These are phyloP conservation scores for Colletotrichum gigasporum DNA, from an alignment of 2,329 filamentous ascomycete species.

Conservation along the genomic window DNA sequence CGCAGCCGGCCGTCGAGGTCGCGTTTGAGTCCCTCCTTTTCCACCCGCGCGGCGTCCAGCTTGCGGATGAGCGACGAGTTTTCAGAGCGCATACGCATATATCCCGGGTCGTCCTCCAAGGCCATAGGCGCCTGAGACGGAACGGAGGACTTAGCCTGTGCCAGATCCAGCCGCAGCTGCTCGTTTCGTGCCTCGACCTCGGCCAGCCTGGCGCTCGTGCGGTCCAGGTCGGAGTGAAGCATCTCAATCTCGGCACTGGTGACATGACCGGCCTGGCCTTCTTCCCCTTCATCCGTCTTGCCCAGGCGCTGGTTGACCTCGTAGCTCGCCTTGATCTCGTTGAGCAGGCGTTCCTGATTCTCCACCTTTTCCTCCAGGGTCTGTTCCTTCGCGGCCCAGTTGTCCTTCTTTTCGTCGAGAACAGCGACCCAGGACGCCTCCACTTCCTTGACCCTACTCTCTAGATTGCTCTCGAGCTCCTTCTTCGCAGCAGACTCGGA, in stretches of 20 bases:
- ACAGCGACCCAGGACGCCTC: slow-evolving; percentile 91
- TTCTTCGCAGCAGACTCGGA: slow-evolving; percentile 78
- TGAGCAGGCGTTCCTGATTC: slow-evolving; percentile 89
- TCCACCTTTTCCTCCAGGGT: slow-evolving; percentile 92
- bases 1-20: slow-evolving; percentile 80
- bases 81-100: slow-evolving; percentile 88
- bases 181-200: slow-evolving; percentile 96
- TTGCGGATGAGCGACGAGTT: slow-evolving; percentile 93
- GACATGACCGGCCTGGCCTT: slow-evolving; percentile 69
- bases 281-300: slow-evolving; percentile 72
- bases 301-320: slow-evolving; percentile 93
- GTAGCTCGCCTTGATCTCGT: slow-evolving; percentile 95
- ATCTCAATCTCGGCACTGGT: slow-evolving; percentile 93
- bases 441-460: slow-evolving; percentile 86
- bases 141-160: slow-evolving; percentile 82
- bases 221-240: slow-evolving; percentile 89
- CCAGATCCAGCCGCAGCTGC: slow-evolving; percentile 88
- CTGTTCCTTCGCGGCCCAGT: slow-evolving; percentile 95
- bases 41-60: slow-evolving; percentile 82
- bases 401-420: slow-evolving; percentile 91
- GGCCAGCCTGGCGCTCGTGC: slow-evolving; percentile 84
- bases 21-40: slow-evolving; percentile 83
- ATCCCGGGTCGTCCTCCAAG: slow-evolving; percentile 89
- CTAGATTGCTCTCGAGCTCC: slow-evolving; percentile 79
- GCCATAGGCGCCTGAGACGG: slow-evolving; percentile 67